phyloP scores from a whole-genome alignment of 2,329 filamentous ascomycete species.

The Phialocephala subalpina region DNA sequence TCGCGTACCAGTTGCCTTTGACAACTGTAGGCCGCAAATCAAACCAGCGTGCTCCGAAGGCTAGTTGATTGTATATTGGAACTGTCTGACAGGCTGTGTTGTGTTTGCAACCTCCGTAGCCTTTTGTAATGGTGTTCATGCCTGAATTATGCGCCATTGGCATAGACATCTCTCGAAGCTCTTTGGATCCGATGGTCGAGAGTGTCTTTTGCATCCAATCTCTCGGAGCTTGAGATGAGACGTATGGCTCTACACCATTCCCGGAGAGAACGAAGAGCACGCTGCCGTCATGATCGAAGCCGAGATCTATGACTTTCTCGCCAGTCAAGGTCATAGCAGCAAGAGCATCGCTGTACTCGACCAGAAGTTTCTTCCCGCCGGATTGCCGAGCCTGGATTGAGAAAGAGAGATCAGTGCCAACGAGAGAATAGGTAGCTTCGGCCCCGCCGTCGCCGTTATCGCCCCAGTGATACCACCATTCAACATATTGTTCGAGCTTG shows the following conservation, averaged over 20 bases:
- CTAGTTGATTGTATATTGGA: slow-evolving; percentile 31
- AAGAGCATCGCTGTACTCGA: slow-evolving; percentile 32
- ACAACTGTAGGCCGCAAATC: slow-evolving; percentile 34
- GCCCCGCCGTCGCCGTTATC: slow-evolving; percentile 30
- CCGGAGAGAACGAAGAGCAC: slow-evolving; percentile 35
- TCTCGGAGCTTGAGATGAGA: slow-evolving; percentile 29
- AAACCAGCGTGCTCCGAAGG: slow-evolving; percentile 31
- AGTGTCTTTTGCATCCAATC: slow-evolving; percentile 37
- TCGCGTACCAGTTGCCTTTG: slow-evolving; percentile 27
- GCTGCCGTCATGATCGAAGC: slow-evolving; percentile 25
- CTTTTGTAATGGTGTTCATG: slow-evolving; percentile 27
- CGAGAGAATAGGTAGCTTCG: slow-evolving; percentile 35
- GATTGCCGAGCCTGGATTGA: slow-evolving; percentile 31
- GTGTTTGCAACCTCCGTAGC: slow-evolving; percentile 26
- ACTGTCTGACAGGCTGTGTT: slow-evolving; percentile 34
- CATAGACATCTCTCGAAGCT: slow-evolving; percentile 34
- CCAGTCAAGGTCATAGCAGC: slow-evolving; percentile 32
- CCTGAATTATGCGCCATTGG: slow-evolving; percentile 34
- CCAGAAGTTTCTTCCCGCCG: slow-evolving; percentile 24
- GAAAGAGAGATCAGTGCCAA: slow-evolving; percentile 26
- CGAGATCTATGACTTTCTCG: slow-evolving; percentile 29
- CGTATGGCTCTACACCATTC: slow-evolving; percentile 26
- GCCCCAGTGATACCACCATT: slow-evolving; percentile 24
- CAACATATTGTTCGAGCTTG: slow-evolving; percentile 28
- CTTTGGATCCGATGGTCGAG: slow-evolving; percentile 28